Evolutionary conservation across 2,329 filamentous ascomycete species (phyloP).

Genomic region (Beauveria sp.): DNA sequence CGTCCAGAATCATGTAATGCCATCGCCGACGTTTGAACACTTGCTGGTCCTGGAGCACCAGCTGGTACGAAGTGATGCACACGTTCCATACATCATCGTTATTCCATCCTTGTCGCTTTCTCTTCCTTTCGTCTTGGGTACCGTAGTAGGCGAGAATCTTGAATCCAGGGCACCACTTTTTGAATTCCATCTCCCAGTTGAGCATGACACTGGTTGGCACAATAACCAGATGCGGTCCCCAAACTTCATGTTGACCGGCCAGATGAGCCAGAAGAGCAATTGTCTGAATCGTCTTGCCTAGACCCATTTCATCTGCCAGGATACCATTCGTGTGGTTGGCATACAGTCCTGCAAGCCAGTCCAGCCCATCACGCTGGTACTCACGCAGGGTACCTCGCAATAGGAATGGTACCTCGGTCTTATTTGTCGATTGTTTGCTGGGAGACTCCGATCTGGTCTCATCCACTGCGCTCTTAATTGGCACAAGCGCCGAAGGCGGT

Average conservation of each 20-base stretch:
- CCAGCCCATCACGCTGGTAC: constrained; percentile 93
- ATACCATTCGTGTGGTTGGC: constrained; percentile 92
- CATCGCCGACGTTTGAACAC: constrained; percentile 87
- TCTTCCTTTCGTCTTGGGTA: constrained; percentile 80
- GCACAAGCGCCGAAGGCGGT: constrained; percentile 33
- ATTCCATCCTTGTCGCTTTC: constrained; percentile 88
- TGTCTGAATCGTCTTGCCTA: constrained; percentile 97
- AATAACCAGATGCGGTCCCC: constrained; percentile 93
- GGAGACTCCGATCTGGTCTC: constrained; percentile 28
- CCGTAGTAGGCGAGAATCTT: constrained; percentile 98
- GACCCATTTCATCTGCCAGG: constrained; percentile 94
- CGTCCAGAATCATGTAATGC: constrained; percentile 98
- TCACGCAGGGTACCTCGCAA: constrained; percentile 83
- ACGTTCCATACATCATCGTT: constrained; percentile 94
- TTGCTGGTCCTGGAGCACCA: constrained; percentile 87
- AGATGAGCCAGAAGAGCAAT: constrained; percentile 90
- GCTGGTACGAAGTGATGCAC: constrained; percentile 93
- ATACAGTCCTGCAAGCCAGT: constrained; percentile 93
- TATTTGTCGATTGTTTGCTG: constrained; percentile 31
- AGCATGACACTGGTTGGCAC: constrained; percentile 98
- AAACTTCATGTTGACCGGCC: constrained; percentile 80
- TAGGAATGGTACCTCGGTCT: constrained; percentile 72
- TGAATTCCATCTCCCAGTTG: constrained; percentile 99
- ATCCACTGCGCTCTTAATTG: constrained; percentile 22
- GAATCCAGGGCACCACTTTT: constrained; percentile 97